These are phyloP conservation scores for Trypanosoma cruzi DNA, from an alignment of 208 protist species.

Conservation along the genomic window DNA sequence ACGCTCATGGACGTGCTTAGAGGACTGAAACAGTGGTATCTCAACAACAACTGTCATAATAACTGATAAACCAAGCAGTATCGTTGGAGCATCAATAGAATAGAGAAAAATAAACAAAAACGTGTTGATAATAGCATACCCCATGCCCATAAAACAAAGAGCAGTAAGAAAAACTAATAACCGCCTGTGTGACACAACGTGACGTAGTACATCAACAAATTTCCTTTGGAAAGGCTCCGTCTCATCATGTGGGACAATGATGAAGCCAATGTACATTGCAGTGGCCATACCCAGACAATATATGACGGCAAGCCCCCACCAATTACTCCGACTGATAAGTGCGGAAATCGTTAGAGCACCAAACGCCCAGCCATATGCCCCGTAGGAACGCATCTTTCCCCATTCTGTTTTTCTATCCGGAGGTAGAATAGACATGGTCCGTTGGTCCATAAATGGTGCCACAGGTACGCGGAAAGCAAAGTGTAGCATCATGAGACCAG, in stretches of 20 bases:
- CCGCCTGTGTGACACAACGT: constrained; percentile 19
- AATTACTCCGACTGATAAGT: not conserved
- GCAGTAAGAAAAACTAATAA: constrained; percentile 19
- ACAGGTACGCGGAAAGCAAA: constrained; percentile 21
- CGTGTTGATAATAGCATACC: constrained; percentile 29
- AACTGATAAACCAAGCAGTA: constrained; percentile 33
- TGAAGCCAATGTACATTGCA: constrained; percentile 1
- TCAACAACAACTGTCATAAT: constrained; percentile 36
- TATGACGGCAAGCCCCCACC: constrained; percentile 1
- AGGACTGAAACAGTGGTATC: constrained; percentile 36
- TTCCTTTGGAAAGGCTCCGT: constrained; percentile 1
- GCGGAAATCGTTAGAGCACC: constrained; percentile 5
- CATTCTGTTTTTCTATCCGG: constrained; percentile 25
- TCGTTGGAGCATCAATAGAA: constrained; percentile 19
- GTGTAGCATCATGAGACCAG: constrained; percentile 22
- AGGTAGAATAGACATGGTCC: constrained; percentile 22
- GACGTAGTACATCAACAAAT: constrained; percentile 24
- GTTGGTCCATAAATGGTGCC: constrained; percentile 29
- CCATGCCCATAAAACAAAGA: constrained; percentile 30
- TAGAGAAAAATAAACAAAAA: constrained; percentile 43
- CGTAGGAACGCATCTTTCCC: constrained; percentile 21
- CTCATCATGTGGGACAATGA: constrained; percentile 11
- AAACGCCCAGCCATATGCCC: constrained; percentile 22
- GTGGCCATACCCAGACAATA: constrained; percentile 9
- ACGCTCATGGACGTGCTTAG: constrained; percentile 18